A percentile compares a stretch with the other conserved stretches of the same genome.
Evolutionary conservation across 2,329 filamentous ascomycete genomes (phyloP).

Genomic region (Aspergillus sp.): DNA sequence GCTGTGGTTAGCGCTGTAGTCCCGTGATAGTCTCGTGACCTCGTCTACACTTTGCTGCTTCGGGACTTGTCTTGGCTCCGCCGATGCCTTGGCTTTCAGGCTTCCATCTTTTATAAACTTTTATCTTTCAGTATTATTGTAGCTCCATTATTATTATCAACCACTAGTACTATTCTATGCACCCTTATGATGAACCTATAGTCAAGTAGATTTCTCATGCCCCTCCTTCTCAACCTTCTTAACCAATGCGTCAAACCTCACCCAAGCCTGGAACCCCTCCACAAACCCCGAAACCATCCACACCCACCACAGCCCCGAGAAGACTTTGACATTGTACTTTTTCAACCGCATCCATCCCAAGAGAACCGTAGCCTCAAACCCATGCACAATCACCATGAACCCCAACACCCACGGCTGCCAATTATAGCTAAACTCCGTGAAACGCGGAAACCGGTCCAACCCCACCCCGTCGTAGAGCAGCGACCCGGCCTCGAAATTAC

Average conservation of each 20-base stretch:
- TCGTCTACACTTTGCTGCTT: slow-evolving; percentile 13
- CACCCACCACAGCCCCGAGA: slow-evolving; percentile 56
- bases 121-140: background rate
- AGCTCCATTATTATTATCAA: too few species aligned
- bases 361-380: slow-evolving; percentile 60
- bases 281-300: slow-evolving; percentile 59
- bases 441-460: slow-evolving; percentile 59
- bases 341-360: slow-evolving; percentile 53
- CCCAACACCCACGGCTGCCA: slow-evolving; percentile 63
- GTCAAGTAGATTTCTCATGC: slow-evolving; percentile 28
- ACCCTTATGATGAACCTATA: too few species aligned
- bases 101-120: background rate
- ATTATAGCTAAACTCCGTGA: slow-evolving; percentile 62
- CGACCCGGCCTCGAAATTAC: slow-evolving; percentile 59
- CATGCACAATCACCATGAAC: slow-evolving; percentile 68
- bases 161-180: too few species aligned
- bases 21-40: slow-evolving; percentile 38
- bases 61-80: slow-evolving; percentile 5
- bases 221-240: slow-evolving; percentile 42
- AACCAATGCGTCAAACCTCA: slow-evolving; percentile 53
- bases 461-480: slow-evolving; percentile 54
- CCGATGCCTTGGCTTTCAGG: background rate
- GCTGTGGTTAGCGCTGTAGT: slow-evolving; percentile 25
- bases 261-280: slow-evolving; percentile 57
- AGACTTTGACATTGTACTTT: slow-evolving; percentile 56